Evolutionary conservation across 345 rosid genomes (phyloP).

Genomic region (Hypericum perforatum): DNA sequence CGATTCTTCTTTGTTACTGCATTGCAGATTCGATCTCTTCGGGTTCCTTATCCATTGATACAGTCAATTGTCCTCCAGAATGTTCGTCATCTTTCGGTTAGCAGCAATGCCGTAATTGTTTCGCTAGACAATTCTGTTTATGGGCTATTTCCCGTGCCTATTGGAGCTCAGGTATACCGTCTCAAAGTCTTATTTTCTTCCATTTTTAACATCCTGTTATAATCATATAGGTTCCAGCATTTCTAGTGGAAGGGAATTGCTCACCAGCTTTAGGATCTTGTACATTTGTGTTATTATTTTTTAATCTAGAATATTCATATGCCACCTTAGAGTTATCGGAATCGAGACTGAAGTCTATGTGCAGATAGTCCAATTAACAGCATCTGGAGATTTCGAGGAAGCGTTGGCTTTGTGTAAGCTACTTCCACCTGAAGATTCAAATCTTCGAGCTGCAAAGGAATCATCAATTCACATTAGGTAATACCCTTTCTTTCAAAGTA

Average conservation of each 20-base stretch:
- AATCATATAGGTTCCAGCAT: too few relatives aligned
- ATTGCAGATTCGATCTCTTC: conserved; percentile 83
- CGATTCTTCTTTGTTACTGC: neutral
- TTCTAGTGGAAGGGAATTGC: too few relatives aligned
- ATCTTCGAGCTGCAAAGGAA: conserved; percentile 90
- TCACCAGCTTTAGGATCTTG: too few relatives aligned
- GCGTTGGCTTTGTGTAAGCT: conserved; percentile 90
- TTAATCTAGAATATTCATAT: too few relatives aligned
- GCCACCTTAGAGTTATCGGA: too few relatives aligned
- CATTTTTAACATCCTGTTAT: neutral
- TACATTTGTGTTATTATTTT: too few relatives aligned
- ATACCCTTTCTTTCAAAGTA: too few relatives aligned
- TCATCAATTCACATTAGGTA: conserved; percentile 93
- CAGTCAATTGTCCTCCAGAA: conserved; percentile 81
- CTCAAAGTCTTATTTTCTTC: conserved; percentile 5
- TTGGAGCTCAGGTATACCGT: conserved; percentile 90
- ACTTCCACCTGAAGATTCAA: conserved; percentile 94
- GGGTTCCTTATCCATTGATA: conserved; percentile 86
- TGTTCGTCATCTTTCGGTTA: conserved; percentile 62
- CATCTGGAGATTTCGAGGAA: conserved; percentile 96
- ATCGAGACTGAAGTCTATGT: conserved; percentile 12
- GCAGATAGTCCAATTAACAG: conserved; percentile 98
- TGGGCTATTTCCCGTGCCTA: conserved; percentile 89
- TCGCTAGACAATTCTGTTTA: conserved; percentile 67
- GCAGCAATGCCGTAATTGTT: conserved; percentile 63